Conservation (phyloP, 345 rosid genomes). For the Viola odorata region DNA sequence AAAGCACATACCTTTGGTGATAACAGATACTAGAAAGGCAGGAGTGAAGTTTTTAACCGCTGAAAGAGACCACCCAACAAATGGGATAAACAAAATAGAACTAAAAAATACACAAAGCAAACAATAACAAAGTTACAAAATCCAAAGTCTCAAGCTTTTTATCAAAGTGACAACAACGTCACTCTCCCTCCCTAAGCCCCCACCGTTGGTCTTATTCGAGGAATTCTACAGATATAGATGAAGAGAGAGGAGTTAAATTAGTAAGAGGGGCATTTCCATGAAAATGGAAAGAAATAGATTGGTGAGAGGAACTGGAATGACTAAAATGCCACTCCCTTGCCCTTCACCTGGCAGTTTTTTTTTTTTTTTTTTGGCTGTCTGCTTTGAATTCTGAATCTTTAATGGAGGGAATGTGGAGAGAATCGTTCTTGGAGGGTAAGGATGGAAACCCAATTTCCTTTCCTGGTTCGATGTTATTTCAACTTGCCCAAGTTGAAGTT, state of each 20-base stretch:
- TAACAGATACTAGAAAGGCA: background rate
- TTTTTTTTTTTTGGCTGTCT: too few relatives aligned
- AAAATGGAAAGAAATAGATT: conserved; percentile 18
- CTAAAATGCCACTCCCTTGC: conserved; percentile 17
- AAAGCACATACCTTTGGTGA: conserved; percentile 15
- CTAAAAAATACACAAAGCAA: background rate
- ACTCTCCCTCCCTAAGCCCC: background rate
- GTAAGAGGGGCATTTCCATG: conserved; percentile 20
- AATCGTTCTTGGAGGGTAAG: background rate
- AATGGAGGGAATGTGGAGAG: conserved; percentile 1
- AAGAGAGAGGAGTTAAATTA: background rate
- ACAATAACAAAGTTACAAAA: too few relatives aligned
- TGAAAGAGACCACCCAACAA: conserved; percentile 18
- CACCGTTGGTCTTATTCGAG: background rate
- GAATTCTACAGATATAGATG: conserved; percentile 7
- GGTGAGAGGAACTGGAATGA: conserved; percentile 6
- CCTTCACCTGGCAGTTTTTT: background rate
- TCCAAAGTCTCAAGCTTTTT: background rate
- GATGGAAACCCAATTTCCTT: too few relatives aligned
- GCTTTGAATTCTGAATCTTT: conserved; percentile 6
- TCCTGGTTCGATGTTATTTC: too few relatives aligned
- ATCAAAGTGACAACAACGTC: background rate
- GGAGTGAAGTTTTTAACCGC: conserved; percentile 11
- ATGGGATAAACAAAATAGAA: conserved; percentile 1
- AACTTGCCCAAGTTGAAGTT: too few relatives aligned